Conservation (phyloP, 2,329 filamentous ascomycete genomes). For the Emergomyces pasteurianus region DNA sequence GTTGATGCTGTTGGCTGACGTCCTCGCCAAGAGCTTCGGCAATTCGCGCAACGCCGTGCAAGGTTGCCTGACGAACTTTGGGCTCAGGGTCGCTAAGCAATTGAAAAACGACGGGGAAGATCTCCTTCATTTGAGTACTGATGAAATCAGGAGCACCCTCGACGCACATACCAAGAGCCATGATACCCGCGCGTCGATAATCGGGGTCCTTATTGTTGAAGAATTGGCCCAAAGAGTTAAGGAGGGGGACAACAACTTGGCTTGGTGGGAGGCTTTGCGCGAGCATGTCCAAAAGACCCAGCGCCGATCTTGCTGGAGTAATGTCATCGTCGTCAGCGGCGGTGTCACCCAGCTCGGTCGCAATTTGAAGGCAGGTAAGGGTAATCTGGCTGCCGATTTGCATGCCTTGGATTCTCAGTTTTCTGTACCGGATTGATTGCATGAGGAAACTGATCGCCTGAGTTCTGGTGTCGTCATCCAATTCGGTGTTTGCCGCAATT, state of each 20-base stretch:
- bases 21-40: conserved; percentile 91
- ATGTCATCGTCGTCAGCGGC: conserved; percentile 67
- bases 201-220: conserved; percentile 62
- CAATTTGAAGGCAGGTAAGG: conserved; percentile 74
- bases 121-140: conserved; percentile 74
- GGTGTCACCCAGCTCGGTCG: conserved; percentile 67
- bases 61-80: conserved; percentile 72
- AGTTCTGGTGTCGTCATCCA: conserved; percentile 73
- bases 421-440: conserved; percentile 81
- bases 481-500: conserved; percentile 60
- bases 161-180: conserved; percentile 85
- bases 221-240: conserved; percentile 75
- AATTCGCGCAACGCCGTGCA: conserved; percentile 78
- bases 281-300: conserved; percentile 80
- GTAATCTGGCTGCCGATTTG: conserved; percentile 80
- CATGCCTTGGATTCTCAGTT: conserved; percentile 88
- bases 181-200: conserved; percentile 78
- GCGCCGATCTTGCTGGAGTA: conserved; percentile 71
- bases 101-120: conserved; percentile 73
- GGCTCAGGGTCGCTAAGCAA: conserved; percentile 73
- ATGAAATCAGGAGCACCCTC: conserved; percentile 97
- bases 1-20: conserved; percentile 71
- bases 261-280: conserved; percentile 80
- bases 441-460: conserved; percentile 91
- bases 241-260: conserved; percentile 84